Percentiles rank a stretch among this genome's conserved stretches.
phyloP scores from a whole-genome alignment of 106 monocot species.

The Posidonia australis region DNA sequence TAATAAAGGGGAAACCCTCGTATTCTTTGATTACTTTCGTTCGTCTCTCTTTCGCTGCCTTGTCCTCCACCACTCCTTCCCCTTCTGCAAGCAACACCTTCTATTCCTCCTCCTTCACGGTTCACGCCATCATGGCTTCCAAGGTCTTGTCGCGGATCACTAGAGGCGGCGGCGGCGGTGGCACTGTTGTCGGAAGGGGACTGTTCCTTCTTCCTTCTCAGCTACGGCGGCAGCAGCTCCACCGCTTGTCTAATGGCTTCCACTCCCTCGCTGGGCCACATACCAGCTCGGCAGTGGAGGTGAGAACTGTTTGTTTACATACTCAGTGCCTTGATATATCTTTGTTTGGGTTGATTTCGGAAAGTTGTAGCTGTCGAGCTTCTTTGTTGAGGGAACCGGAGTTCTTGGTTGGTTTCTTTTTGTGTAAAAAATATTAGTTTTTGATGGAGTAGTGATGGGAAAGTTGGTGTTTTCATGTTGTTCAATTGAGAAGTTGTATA shows the following conservation, averaged over 20 bases:
- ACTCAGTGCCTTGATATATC: background rate
- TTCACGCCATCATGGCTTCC: background rate
- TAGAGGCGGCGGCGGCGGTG: background rate
- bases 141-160: conserved; percentile 3
- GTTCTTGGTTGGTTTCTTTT: background rate
- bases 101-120: background rate
- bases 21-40: too few species aligned
- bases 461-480: background rate
- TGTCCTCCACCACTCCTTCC: background rate
- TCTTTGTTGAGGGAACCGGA: background rate
- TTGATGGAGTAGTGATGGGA: background rate
- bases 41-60: too few species aligned
- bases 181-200: background rate
- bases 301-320: background rate
- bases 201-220: background rate
- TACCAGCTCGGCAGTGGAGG: background rate
- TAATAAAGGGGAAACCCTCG: too few species aligned
- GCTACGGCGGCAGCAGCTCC: background rate
- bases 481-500: too few species aligned
- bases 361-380: background rate
- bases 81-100: background rate
- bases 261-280: background rate
- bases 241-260: background rate
- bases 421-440: background rate
- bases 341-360: background rate